Conservation (phyloP, 805 yeast genomes). For the Suhomyces kilbournensis region DNA sequence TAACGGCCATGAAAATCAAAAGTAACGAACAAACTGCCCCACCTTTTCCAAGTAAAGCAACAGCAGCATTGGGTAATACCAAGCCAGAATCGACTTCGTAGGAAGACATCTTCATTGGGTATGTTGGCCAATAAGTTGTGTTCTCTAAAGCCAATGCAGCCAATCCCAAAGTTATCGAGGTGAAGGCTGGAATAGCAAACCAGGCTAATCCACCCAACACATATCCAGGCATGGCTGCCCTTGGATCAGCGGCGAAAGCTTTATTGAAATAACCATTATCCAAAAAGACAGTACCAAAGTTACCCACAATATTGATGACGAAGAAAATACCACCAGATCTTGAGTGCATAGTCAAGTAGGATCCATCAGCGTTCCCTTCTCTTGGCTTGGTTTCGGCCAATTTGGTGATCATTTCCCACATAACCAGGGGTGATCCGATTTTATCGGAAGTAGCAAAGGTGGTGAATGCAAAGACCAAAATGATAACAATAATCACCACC, state of each 20-base stretch:
- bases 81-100: constrained; percentile 80
- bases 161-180: constrained; percentile 84
- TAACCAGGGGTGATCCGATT: constrained; percentile 79
- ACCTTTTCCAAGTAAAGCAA: constrained; percentile 78
- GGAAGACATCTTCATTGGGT: constrained; percentile 61
- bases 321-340: constrained; percentile 85
- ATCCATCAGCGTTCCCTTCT: constrained; percentile 79
- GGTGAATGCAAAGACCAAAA: constrained; percentile 77
- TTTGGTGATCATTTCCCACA: constrained; percentile 69
- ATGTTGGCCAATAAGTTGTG: constrained; percentile 74
- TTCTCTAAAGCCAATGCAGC: constrained; percentile 73
- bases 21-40: constrained; percentile 84
- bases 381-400: constrained; percentile 64
- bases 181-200: constrained; percentile 85
- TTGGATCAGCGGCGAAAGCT: constrained; percentile 83
- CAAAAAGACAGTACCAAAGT: constrained; percentile 83
- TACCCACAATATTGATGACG: constrained; percentile 82
- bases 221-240: constrained; percentile 83
- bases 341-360: constrained; percentile 84
- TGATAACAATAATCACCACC: constrained; percentile 65
- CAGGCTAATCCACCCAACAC: constrained; percentile 85
- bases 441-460: constrained; percentile 66
- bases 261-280: constrained; percentile 89
- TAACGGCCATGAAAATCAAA: constrained; percentile 86
- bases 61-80: constrained; percentile 75